Evolutionary conservation across 352 stramenopile species (phyloP).

Genomic region (Phytopythium mirpurense): DNA sequence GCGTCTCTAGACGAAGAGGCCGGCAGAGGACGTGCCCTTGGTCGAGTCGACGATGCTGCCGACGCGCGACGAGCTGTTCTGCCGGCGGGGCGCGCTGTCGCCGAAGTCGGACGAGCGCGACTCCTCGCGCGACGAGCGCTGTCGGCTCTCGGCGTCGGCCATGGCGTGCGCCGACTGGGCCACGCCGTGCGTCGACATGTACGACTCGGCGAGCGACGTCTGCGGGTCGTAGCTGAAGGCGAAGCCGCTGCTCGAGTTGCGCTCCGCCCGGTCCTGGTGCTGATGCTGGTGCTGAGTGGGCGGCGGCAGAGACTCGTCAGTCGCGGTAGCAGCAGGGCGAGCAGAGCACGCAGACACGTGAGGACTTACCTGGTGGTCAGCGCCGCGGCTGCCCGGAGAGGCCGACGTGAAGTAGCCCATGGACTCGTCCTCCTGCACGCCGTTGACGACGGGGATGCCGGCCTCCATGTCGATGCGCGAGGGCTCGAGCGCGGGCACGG

Average conservation of each 20-base stretch:
- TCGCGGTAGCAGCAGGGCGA: too few relatives aligned
- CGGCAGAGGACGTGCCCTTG: conserved; percentile 28
- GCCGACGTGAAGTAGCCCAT: conserved; percentile 39
- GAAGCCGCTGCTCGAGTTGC: conserved; percentile 70
- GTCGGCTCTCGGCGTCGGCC: conserved; percentile 52
- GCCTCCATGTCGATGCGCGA: conserved; percentile 37
- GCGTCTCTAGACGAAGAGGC: conserved; percentile 37
- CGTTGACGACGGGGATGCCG: conserved; percentile 12
- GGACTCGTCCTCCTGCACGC: conserved; percentile 25
- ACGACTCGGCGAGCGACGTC: conserved; percentile 72
- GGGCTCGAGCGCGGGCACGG: conserved; percentile 8
- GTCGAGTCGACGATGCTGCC: conserved; percentile 25
- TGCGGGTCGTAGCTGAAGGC: conserved; percentile 81
- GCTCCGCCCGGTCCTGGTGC: conserved; percentile 33
- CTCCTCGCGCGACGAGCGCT: conserved; percentile 63
- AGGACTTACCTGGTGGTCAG: not conserved
- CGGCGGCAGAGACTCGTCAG: too few relatives aligned
- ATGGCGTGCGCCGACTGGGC: conserved; percentile 53
- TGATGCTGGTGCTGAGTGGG: too few relatives aligned
- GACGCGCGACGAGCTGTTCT: conserved; percentile 13
- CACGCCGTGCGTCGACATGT: conserved; percentile 69
- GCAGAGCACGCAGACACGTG: not conserved
- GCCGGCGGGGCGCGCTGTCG: conserved; percentile 13
- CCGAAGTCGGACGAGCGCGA: conserved; percentile 64
- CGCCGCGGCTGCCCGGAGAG: conserved; percentile 17